phyloP scores from a whole-genome alignment of 164 flowering plant genomes.

The Pachysandra terminalis region DNA sequence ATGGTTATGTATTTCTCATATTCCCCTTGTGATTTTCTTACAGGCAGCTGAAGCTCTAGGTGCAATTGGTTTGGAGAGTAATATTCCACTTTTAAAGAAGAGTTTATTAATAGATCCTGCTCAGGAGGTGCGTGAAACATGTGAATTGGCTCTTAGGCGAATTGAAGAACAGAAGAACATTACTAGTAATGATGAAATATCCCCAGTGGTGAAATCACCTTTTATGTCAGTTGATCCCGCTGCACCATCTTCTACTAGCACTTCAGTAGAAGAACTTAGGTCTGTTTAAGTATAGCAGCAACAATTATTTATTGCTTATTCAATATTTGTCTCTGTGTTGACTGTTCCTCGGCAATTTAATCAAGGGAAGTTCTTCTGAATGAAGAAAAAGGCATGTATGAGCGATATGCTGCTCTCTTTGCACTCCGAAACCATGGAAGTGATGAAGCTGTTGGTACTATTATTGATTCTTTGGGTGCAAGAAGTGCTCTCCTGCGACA shows the following conservation, averaged over 20 bases:
- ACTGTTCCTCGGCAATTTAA: slow-evolving; percentile 1
- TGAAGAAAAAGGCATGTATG: slow-evolving; percentile 86
- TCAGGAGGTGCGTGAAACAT: slow-evolving; percentile 91
- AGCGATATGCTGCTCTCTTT: slow-evolving; percentile 90
- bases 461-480: slow-evolving; percentile 75
- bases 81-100: slow-evolving; percentile 45
- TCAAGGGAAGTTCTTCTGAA: slow-evolving; percentile 73
- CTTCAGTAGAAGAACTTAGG: slow-evolving; percentile 74
- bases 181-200: slow-evolving; percentile 13
- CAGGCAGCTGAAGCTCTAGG: slow-evolving; percentile 99
- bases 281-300: slow-evolving; percentile 15
- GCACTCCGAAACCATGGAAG: slow-evolving; percentile 82
- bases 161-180: slow-evolving; percentile 54
- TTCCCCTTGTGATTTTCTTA: slow-evolving; percentile 3
- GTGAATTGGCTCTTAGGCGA: slow-evolving; percentile 81
- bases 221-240: slow-evolving; percentile 96
- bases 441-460: slow-evolving; percentile 69
- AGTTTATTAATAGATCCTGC: slow-evolving; percentile 82
- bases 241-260: slow-evolving; percentile 51
- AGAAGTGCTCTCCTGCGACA: slow-evolving; percentile 86
- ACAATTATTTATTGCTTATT: background rate
- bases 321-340: slow-evolving; percentile 8
- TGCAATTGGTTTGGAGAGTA: slow-evolving; percentile 78
- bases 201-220: slow-evolving; percentile 48
- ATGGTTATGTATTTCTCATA: background rate